A percentile compares a stretch with the other conserved stretches of the same genome.
phyloP scores from a whole-genome alignment of 176 grass and related monocot genomes.

The Oryza brachyantha region DNA sequence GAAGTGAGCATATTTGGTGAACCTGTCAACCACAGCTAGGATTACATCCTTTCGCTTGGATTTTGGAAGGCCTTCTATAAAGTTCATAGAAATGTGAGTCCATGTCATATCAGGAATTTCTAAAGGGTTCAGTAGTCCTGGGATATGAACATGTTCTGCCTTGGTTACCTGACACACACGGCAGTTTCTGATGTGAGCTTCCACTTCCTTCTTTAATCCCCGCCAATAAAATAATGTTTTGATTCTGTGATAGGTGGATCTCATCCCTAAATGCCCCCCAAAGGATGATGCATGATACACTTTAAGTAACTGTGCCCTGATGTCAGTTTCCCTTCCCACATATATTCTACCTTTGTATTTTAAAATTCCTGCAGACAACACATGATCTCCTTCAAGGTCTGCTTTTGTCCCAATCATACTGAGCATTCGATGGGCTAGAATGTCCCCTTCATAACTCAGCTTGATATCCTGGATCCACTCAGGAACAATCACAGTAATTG shows the following conservation, averaged over 20 bases:
- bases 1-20: neutral
- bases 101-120: neutral
- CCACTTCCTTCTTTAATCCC: accelerated
- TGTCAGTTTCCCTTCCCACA: neutral
- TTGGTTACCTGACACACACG: accelerated
- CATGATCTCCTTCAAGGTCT: no score
- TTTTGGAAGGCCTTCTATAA: neutral
- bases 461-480: neutral
- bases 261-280: neutral
- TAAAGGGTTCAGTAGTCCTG: neutral
- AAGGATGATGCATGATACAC: accelerated
- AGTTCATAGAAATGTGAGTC: neutral
- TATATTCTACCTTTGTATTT: neutral
- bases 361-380: accelerated
- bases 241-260: neutral
- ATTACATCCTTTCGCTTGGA: neutral
- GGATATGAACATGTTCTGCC: neutral
- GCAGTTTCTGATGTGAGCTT: neutral
- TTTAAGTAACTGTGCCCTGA: no score
- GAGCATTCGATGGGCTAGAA: no score
- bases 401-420: no score
- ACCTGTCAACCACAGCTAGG: neutral
- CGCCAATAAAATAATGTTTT: accelerated
- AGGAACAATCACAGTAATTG: no score
- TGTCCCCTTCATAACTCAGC: accelerated